A percentile compares a stretch with the other conserved stretches of the same genome.
phyloP scores from a whole-genome alignment of 371 early-diverging fungal species.

The Cokeromyces recurvatus region DNA sequence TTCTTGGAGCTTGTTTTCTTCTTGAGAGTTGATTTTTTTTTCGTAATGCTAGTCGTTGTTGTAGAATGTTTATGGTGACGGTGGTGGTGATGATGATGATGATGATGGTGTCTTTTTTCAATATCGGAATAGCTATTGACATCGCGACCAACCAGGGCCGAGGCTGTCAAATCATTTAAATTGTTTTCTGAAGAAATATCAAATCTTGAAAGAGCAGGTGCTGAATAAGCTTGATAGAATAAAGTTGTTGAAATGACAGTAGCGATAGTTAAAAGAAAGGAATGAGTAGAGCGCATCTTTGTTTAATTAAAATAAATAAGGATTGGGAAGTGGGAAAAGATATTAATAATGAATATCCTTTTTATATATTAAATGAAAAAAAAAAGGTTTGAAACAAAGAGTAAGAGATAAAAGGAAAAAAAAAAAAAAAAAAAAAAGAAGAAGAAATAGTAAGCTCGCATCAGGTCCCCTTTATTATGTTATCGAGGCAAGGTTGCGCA shows the following conservation, averaged over 20 bases:
- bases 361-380: too few species aligned
- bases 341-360: too few species aligned
- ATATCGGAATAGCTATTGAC: not conserved
- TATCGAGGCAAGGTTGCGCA: too few species aligned
- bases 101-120: constrained; percentile 6
- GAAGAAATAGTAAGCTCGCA: too few species aligned
- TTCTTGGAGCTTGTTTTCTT: constrained; percentile 6
- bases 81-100: not conserved
- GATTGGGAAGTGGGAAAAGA: constrained; percentile 9
- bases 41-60: constrained; percentile 2
- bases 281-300: constrained; percentile 19
- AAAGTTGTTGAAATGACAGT: constrained; percentile 13
- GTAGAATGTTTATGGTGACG: constrained; percentile 2
- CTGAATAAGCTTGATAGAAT: constrained; percentile 8
- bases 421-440: too few species aligned
- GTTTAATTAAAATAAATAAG: constrained; percentile 5
- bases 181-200: not conserved
- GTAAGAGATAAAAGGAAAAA: too few species aligned
- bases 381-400: too few species aligned
- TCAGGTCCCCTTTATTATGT: too few species aligned
- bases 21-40: constrained; percentile 4
- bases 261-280: constrained; percentile 23
- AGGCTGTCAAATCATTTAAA: not conserved
- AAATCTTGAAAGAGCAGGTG: constrained; percentile 3
- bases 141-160: constrained; percentile 5